Base-by-base conservation (phyloP, 2,329 filamentous ascomycete species). In the Fusarium sp. region DNA sequence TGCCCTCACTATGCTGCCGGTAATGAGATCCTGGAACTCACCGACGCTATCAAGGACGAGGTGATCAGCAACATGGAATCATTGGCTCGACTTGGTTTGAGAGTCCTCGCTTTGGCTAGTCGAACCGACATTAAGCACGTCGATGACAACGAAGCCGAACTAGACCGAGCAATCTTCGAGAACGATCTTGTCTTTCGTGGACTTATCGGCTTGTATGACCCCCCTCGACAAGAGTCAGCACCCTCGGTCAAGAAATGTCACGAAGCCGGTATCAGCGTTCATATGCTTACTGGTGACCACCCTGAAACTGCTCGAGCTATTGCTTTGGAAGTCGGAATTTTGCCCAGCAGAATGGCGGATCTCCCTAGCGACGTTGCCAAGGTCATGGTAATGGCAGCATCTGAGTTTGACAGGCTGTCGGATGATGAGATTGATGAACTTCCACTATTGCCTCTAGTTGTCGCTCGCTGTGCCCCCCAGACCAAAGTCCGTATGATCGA, bases 401-500 rank as follows among this genome's bases (percentile, higher is more conserved):
- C 83, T n/a, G 84, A 91, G 65, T 92, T 92, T 65, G 90, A 92
- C 71, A 87, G 77, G 83, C 80, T 92, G 17, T 83, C 83, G 0
- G 88, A 91, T 28, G 83, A 85, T 0, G 82, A 92, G 68, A 87
- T 92, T 26, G 90, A 92, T 58, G 71, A 78, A 0, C 83, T 92
- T 3, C 87, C 87, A 1, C 83, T 88, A 2, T 77, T 92, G 6
- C 90, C 90, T 1, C 80, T 92, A 1, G 90, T 92, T 8, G 88
- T 92, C 52, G 90, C 90, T 33, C 85, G 90, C 5, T 92, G 90
- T 72, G 88, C 89, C 2, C 90, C 90, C 0, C 84, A 87, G 51
- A 92, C 90, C 11, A 92, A 93, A 75, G 90, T 91, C 7, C 86
- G 90, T 51, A 92, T 92, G 90, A 91, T 92, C 56, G 89, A 91